A percentile compares a stretch with the other conserved stretches of the same genome.
Evolutionary conservation across 208 protist species (phyloP).

Genomic region (Trypanosoma platydactyli): DNA sequence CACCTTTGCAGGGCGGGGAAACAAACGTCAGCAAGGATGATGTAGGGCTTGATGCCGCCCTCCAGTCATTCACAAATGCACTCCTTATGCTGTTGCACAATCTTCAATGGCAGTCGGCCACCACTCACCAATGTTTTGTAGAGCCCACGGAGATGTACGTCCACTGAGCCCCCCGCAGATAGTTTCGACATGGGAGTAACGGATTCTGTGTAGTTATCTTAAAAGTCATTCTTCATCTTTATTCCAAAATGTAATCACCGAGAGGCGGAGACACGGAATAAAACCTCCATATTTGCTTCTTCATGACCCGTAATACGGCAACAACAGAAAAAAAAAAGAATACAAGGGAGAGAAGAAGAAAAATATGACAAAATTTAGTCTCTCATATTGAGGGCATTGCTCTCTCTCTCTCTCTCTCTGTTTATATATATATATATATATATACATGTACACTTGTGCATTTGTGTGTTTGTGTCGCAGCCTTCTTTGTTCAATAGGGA

Average conservation of each 20-base stretch:
- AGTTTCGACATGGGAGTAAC: constrained; percentile 40
- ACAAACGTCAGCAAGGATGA: constrained; percentile 18
- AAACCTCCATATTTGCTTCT: too few relatives aligned
- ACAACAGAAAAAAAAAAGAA: too few relatives aligned
- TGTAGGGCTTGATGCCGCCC: constrained; percentile 21
- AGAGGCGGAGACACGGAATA: constrained; percentile 29
- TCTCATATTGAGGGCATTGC: too few relatives aligned
- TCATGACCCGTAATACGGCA: too few relatives aligned
- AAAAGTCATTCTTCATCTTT: constrained; percentile 32
- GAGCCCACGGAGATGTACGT: not conserved
- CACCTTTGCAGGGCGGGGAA: constrained; percentile 9
- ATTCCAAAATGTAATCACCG: constrained; percentile 29
- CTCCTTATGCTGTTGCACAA: constrained; percentile 38
- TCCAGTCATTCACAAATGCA: constrained; percentile 37
- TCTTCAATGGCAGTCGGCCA: constrained; percentile 33
- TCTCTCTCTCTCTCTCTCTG: too few relatives aligned
- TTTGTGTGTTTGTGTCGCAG: not conserved
- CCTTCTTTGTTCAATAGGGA: not conserved
- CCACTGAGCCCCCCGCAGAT: constrained; percentile 30
- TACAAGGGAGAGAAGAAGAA: too few relatives aligned
- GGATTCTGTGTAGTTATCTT: constrained; percentile 28
- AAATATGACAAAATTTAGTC: too few relatives aligned
- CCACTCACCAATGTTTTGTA: constrained; percentile 15
- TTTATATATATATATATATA: too few relatives aligned
- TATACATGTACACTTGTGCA: too few relatives aligned